These are phyloP conservation scores for Blumeriella jaapii DNA, from an alignment of 2,329 filamentous ascomycete genomes.

Conservation along the genomic window DNA sequence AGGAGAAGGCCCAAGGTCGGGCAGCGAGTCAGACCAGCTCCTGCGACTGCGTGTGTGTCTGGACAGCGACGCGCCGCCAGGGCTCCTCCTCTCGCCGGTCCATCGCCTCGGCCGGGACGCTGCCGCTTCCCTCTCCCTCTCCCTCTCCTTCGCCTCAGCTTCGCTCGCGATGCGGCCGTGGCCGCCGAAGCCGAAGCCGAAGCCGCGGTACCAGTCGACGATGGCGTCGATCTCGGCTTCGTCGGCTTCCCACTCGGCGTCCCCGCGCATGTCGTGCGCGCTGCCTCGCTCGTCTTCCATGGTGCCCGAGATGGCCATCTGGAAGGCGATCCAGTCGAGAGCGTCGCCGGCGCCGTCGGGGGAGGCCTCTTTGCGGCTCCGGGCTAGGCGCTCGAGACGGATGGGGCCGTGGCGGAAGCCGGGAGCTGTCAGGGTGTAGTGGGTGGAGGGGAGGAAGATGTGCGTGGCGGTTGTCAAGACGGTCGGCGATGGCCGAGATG, in stretches of 20 bases:
- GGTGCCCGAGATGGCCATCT: constrained; percentile 51
- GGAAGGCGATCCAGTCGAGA: constrained; percentile 53
- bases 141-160: neutral
- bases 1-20: neutral
- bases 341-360: constrained; percentile 35
- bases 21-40: no score
- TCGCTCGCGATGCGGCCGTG: constrained; percentile 12
- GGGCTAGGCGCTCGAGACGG: constrained; percentile 33
- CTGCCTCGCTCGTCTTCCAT: constrained; percentile 37
- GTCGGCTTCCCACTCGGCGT: constrained; percentile 12
- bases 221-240: constrained; percentile 18
- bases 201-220: constrained; percentile 16
- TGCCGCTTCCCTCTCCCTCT: constrained; percentile 2
- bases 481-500: constrained; percentile 2
- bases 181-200: constrained; percentile 15
- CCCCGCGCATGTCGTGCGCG: constrained; percentile 5
- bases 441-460: constrained; percentile 31
- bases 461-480: constrained; percentile 19
- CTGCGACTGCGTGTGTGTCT: no score
- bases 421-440: constrained; percentile 38
- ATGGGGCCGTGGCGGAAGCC: constrained; percentile 44
- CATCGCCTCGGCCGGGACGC: neutral
- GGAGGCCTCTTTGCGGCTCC: constrained; percentile 15
- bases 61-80: no score
- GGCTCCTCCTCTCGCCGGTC: neutral